phyloP scores from a whole-genome alignment of 2,329 filamentous ascomycete genomes.

The Trichoderma breve region DNA sequence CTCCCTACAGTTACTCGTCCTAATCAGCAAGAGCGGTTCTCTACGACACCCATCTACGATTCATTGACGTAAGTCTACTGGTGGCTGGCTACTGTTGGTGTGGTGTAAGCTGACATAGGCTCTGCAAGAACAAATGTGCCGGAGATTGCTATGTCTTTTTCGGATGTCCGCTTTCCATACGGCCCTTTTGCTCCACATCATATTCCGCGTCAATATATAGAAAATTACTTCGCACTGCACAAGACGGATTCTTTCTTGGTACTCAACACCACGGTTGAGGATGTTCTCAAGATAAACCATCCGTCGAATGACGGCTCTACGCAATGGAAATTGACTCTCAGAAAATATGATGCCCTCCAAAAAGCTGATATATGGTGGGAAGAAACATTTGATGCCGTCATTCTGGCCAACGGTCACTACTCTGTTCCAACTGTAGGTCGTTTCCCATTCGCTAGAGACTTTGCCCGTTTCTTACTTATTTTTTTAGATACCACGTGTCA shows the following conservation, averaged over 20 bases:
- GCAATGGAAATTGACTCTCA: conserved; percentile 48
- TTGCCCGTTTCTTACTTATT: neutral
- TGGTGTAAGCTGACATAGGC: neutral
- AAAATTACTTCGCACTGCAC: conserved; percentile 54
- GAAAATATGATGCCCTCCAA: conserved; percentile 43
- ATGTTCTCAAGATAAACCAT: conserved; percentile 38
- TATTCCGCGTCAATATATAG: conserved; percentile 54
- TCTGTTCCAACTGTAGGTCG: conserved; percentile 44
- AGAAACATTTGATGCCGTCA: conserved; percentile 47
- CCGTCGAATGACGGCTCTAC: conserved; percentile 13
- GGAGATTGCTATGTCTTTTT: conserved; percentile 56
- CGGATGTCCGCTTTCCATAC: conserved; percentile 51
- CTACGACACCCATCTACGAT: conserved; percentile 50
- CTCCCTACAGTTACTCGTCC: conserved; percentile 42
- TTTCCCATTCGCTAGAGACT: neutral
- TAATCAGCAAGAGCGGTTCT: conserved; percentile 44
- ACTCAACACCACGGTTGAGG: conserved; percentile 52
- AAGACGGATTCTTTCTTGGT: conserved; percentile 45
- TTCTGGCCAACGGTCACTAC: conserved; percentile 46
- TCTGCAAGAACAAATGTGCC: conserved; percentile 52
- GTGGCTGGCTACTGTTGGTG: fast-evolving
- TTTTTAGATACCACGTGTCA: conserved; percentile 44
- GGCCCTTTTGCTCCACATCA: conserved; percentile 56
- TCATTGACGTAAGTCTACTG: conserved; percentile 45
- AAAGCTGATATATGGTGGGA: conserved; percentile 54